phyloP scores from a whole-genome alignment of 805 yeast species.

The Metschnikowia henanensis region DNA sequence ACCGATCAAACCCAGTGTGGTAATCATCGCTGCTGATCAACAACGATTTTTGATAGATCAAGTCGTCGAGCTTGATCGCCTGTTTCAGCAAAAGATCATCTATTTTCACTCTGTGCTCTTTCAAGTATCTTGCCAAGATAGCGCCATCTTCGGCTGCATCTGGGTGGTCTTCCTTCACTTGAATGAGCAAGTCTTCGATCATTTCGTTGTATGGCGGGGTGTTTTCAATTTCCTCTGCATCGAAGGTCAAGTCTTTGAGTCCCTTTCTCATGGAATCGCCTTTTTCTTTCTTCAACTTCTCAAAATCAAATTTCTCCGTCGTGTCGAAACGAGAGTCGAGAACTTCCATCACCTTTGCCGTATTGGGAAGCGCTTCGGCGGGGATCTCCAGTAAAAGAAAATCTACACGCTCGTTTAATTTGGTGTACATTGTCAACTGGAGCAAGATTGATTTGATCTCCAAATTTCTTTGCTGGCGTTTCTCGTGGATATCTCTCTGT shows the following conservation, averaged over 20 bases:
- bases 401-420: slow-evolving; percentile 73
- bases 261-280: slow-evolving; percentile 49
- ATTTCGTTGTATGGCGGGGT: slow-evolving; percentile 81
- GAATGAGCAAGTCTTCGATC: slow-evolving; percentile 88
- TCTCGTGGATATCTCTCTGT: slow-evolving; percentile 95
- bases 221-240: slow-evolving; percentile 37
- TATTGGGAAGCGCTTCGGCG: slow-evolving; percentile 37
- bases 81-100: slow-evolving; percentile 65
- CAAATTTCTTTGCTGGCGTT: slow-evolving; percentile 75
- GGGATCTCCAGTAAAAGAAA: slow-evolving; percentile 47
- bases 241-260: slow-evolving; percentile 37
- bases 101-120: slow-evolving; percentile 69
- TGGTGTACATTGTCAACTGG: slow-evolving; percentile 78
- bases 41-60: slow-evolving; percentile 66
- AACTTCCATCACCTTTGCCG: slow-evolving; percentile 33
- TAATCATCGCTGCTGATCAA: slow-evolving; percentile 90
- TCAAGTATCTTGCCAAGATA: slow-evolving; percentile 37
- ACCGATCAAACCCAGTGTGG: slow-evolving; percentile 88
- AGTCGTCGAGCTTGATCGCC: slow-evolving; percentile 60
- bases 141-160: slow-evolving; percentile 43
- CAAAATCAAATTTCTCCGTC: slow-evolving; percentile 53
- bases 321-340: slow-evolving; percentile 56
- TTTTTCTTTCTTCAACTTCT: slow-evolving; percentile 32
- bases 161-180: slow-evolving; percentile 61
- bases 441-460: slow-evolving; percentile 75